Base-by-base conservation (phyloP, 2,329 filamentous ascomycete genomes). In the Neopestalotiopsis rosae region DNA sequence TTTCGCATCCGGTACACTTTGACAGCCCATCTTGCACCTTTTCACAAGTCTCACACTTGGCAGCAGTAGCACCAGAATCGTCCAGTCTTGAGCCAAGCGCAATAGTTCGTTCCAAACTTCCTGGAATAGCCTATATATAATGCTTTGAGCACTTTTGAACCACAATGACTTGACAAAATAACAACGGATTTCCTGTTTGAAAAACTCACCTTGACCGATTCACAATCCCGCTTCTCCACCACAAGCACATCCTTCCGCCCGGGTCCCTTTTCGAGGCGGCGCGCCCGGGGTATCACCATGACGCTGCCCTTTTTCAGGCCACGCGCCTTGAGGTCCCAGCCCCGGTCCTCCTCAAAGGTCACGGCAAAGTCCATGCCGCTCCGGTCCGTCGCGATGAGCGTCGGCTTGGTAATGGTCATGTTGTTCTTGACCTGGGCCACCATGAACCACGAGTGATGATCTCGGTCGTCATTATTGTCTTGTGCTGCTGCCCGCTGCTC, bases 351-450 rank as follows among this genome's bases (percentile, higher is more conserved):
- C 68, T 83, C 82, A 67, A 85, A 87, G 0, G 83, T 81, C 7
- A 86, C 77, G 2, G 84, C 84, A 71, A 86, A 86, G 42, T 82
- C 77, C 24, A 74, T 71, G 56, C 78, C 76, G 56, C 73, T 70
- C 45, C 79, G 75, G 77, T 87, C 85, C 42, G 77, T 76, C 20
- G 80, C 79, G 65, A 86, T 81, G 1, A 86, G 79, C 4, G 85
- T 87, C 5, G 85, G 84, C 71, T 85, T 82, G 24, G 80, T 86
- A 71, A 87, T 84, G 56, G 84, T 79, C 77, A 79, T 79, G 73
- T 78, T 75, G 69, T 78, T 75, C 52, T 76, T 77, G 69, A 79
- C 73, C 68, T 78, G 76, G 5, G 76, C 77, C 1, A 79, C 67
- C 4, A 79, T 73, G 68, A 71, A 81, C 76, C 80, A 80, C 5